These are phyloP conservation scores for Coemansia asiatica DNA, from an alignment of 192 early-diverging fungal genomes.

Conservation along the genomic window DNA sequence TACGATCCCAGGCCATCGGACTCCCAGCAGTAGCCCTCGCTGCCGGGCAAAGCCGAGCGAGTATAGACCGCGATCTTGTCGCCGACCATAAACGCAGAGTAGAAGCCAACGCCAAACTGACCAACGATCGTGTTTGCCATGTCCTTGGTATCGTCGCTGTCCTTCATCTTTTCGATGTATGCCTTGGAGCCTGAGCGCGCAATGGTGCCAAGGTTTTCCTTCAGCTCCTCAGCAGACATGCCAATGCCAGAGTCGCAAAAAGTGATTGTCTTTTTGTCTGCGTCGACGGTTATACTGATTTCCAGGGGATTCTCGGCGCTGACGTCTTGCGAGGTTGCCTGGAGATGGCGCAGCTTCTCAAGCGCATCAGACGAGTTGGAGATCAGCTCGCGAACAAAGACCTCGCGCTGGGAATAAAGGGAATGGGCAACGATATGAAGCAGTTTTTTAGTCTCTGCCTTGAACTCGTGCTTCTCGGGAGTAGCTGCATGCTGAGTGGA, in stretches of 20 bases:
- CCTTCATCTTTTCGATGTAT: conserved; percentile 70
- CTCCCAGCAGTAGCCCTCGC: conserved; percentile 92
- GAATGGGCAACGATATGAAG: conserved; percentile 96
- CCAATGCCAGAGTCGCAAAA: conserved; percentile 95
- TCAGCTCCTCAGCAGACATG: conserved; percentile 88
- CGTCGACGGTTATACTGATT: conserved; percentile 79
- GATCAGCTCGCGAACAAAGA: conserved; percentile 96
- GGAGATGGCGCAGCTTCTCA: conserved; percentile 85
- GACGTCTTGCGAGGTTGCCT: conserved; percentile 79
- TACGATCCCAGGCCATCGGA: conserved; percentile 90
- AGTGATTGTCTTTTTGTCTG: conserved; percentile 69
- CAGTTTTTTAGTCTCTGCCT: conserved; percentile 87
- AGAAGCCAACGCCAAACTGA: conserved; percentile 99
- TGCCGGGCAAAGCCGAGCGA: conserved; percentile 78
- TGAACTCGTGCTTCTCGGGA: conserved; percentile 67
- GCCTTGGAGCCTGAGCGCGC: conserved; percentile 94
- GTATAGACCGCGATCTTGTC: conserved; percentile 91
- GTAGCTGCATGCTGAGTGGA: conserved; percentile 20
- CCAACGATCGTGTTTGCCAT: conserved; percentile 82
- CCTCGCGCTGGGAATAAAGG: conserved; percentile 92
- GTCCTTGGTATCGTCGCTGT: conserved; percentile 51
- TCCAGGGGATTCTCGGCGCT: conserved; percentile 77
- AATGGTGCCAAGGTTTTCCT: conserved; percentile 94
- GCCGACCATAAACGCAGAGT: conserved; percentile 94
- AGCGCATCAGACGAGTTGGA: conserved; percentile 96